Evolutionary conservation across 1,284 basidiomycete species (phyloP).

Genomic region (Rhodofomes roseus): DNA sequence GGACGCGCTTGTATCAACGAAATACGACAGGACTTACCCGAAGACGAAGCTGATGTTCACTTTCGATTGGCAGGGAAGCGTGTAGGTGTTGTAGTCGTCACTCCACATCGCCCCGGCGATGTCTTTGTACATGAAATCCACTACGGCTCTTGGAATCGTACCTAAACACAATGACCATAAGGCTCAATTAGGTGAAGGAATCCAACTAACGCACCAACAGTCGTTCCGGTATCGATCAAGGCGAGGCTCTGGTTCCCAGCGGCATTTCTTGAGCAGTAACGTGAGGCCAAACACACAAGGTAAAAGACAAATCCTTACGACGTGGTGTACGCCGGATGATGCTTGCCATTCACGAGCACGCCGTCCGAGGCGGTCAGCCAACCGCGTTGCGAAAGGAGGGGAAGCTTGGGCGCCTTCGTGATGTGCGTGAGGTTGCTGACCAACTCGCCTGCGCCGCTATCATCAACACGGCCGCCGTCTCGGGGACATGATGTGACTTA

Average conservation of each 20-base stretch:
- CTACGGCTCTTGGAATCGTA: conserved; percentile 7
- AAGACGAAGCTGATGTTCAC: conserved; percentile 14
- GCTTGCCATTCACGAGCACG: neutral
- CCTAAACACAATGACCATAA: neutral
- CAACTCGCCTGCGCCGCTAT: neutral
- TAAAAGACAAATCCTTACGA: neutral
- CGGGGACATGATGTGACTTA: neutral
- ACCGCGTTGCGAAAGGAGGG: neutral
- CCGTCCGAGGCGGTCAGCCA: neutral
- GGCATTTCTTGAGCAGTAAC: neutral
- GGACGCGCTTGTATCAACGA: too few species aligned
- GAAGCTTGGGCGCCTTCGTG: neutral
- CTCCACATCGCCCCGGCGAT: conserved; percentile 13
- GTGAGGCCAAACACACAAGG: neutral
- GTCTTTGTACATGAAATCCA: conserved; percentile 15
- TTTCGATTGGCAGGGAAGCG: conserved; percentile 14
- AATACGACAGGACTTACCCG: conserved; percentile 2
- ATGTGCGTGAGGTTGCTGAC: neutral
- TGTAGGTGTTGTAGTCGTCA: conserved; percentile 2
- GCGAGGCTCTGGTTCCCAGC: neutral
- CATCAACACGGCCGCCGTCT: neutral
- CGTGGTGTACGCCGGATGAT: neutral
- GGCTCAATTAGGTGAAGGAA: neutral
- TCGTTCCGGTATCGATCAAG: conserved; percentile 15
- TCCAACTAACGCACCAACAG: conserved; percentile 6